Percentiles rank a stretch among this genome's conserved stretches.
Conservation (phyloP, 345 rosid species). For the Acer negundo region DNA sequence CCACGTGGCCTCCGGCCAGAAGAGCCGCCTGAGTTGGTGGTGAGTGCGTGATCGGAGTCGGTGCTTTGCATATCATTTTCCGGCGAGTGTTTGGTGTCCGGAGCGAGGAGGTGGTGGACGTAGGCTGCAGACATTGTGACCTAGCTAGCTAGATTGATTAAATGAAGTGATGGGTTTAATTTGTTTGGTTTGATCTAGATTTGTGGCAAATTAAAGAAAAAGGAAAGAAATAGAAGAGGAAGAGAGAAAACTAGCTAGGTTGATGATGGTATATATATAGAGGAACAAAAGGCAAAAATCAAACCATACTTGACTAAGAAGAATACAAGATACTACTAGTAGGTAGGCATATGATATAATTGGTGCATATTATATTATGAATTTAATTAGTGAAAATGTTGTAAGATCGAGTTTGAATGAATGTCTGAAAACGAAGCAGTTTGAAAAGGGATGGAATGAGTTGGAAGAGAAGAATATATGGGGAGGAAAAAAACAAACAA, state of each 20-base stretch:
- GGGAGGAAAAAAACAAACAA: background rate
- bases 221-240: slow-evolving; percentile 6
- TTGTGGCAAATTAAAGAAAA: slow-evolving; percentile 22
- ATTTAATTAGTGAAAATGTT: too few species aligned
- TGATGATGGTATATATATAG: background rate
- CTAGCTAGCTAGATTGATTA: too few species aligned
- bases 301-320: background rate
- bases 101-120: slow-evolving; percentile 53
- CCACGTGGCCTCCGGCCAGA: slow-evolving; percentile 64
- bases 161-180: background rate
- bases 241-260: slow-evolving; percentile 21
- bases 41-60: slow-evolving; percentile 37
- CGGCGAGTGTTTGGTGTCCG: slow-evolving; percentile 30
- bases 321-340: background rate
- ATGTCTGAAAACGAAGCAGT: slow-evolving; percentile 32
- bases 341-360: too few species aligned
- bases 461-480: slow-evolving; percentile 22
- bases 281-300: background rate
- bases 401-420: slow-evolving; percentile 4
- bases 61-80: slow-evolving; percentile 37
- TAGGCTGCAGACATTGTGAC: slow-evolving; percentile 42
- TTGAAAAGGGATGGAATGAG: slow-evolving; percentile 21
- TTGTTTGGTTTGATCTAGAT: slow-evolving; percentile 34
- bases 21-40: slow-evolving; percentile 24
- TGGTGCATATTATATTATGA: too few species aligned